These are phyloP conservation scores for Diplodia seriata DNA, from an alignment of 2,329 filamentous ascomycete genomes.

Conservation along the genomic window DNA sequence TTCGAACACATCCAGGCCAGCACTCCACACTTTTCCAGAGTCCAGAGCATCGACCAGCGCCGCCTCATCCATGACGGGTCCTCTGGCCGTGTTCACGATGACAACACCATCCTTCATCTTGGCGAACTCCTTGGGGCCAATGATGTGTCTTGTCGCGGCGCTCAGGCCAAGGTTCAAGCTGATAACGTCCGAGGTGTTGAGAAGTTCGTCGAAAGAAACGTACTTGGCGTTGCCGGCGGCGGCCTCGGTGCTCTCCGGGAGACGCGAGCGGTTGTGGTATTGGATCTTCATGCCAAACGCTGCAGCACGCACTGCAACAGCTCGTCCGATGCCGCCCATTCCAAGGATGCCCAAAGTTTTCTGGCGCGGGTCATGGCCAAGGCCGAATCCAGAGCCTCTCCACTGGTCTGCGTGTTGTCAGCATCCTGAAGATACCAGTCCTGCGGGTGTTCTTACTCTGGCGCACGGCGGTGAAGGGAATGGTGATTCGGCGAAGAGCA, in stretches of 20 bases:
- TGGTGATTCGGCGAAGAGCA: constrained; percentile 58
- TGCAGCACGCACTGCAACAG: constrained; percentile 56
- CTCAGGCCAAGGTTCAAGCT: constrained; percentile 62
- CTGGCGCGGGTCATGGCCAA: constrained; percentile 61
- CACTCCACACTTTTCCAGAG: constrained; percentile 61
- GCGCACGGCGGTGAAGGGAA: constrained; percentile 55
- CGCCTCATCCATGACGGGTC: constrained; percentile 63
- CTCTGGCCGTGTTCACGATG: constrained; percentile 65
- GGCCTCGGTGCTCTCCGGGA: constrained; percentile 44
- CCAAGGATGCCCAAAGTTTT: constrained; percentile 64
- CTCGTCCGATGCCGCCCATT: constrained; percentile 66
- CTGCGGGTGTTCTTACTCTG: constrained; percentile 43
- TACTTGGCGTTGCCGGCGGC: constrained; percentile 58
- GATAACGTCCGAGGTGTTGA: constrained; percentile 62
- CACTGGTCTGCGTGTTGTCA: constrained; percentile 40
- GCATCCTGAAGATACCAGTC: neutral
- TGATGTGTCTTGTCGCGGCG: constrained; percentile 59
- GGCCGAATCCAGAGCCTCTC: constrained; percentile 49
- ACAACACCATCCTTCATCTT: constrained; percentile 64
- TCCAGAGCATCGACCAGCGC: constrained; percentile 62
- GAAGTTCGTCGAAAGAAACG: constrained; percentile 63
- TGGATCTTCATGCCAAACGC: constrained; percentile 65
- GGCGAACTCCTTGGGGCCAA: constrained; percentile 58
- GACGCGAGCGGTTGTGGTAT: constrained; percentile 62
- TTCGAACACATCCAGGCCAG: constrained; percentile 65